Percentiles rank a stretch among this genome's conserved stretches.
These are phyloP conservation scores for Pseudogymnoascus sp. DNA, from an alignment of 2,329 filamentous ascomycete species.

Conservation along the genomic window DNA sequence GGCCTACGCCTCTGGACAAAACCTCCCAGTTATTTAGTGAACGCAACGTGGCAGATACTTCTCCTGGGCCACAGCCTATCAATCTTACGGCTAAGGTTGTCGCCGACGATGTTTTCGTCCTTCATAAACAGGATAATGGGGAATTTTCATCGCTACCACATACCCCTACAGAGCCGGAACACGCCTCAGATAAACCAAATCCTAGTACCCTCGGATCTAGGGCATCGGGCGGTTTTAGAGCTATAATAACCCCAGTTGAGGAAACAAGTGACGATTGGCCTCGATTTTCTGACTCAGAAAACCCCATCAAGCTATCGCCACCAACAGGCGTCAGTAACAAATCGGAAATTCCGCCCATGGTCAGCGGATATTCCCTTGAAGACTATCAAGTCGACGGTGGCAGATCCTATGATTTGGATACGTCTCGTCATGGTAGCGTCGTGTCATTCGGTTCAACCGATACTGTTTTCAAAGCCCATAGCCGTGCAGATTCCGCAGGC, in stretches of 20 bases:
- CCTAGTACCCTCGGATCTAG: neutral
- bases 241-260: slow-evolving; percentile 3
- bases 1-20: neutral
- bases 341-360: neutral
- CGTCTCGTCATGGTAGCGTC: neutral
- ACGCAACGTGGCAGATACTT: neutral
- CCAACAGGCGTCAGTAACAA: no score
- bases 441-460: slow-evolving; percentile 6
- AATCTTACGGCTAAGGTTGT: neutral
- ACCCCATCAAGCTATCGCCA: neutral
- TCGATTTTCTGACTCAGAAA: neutral
- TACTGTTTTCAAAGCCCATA: slow-evolving; percentile 17
- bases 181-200: neutral
- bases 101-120: neutral
- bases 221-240: neutral
- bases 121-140: neutral
- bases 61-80: neutral
- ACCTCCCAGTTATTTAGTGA: neutral
- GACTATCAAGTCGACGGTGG: slow-evolving; percentile 1
- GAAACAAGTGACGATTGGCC: neutral
- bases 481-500: slow-evolving; percentile 13
- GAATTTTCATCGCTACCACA: neutral
- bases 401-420: neutral
- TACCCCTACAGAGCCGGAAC: neutral
- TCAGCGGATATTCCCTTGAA: neutral